phyloP scores from a whole-genome alignment of 208 protist genomes.

The Trypanosoma rangeli region DNA sequence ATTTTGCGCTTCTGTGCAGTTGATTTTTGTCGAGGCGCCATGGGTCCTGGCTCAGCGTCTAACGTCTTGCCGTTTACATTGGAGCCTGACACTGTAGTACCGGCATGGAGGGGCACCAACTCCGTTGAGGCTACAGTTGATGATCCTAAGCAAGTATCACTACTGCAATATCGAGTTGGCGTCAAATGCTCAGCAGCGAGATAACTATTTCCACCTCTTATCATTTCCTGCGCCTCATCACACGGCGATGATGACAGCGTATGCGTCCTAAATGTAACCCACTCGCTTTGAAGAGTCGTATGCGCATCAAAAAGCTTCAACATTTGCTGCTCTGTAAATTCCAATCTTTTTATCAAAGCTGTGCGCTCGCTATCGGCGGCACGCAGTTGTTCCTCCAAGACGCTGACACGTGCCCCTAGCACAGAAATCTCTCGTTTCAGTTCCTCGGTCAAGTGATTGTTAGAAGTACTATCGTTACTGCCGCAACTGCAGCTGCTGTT shows the following conservation, averaged over 20 bases:
- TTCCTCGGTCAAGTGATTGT: background rate
- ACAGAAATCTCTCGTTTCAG: background rate
- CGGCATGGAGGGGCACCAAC: background rate
- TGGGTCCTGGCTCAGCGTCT: background rate
- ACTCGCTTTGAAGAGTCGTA: slow-evolving; percentile 8
- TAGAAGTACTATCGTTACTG: no score
- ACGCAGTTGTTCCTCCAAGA: slow-evolving; percentile 19
- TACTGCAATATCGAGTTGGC: background rate
- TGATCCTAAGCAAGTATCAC: background rate
- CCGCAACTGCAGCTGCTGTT: background rate
- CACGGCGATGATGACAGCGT: background rate
- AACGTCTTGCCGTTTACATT: background rate
- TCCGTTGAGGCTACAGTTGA: slow-evolving; percentile 4
- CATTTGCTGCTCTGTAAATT: background rate
- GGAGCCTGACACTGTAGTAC: background rate
- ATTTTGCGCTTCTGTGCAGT: slow-evolving; percentile 12
- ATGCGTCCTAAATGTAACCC: background rate
- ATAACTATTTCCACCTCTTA: background rate
- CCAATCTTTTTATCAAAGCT: slow-evolving; percentile 2
- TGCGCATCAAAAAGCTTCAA: background rate
- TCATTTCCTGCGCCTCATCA: background rate
- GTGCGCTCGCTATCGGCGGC: slow-evolving; percentile 3
- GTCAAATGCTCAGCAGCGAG: background rate
- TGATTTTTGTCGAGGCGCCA: background rate
- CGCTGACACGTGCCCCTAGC: slow-evolving; percentile 4